Percentiles rank a stretch among this genome's conserved stretches.
These are phyloP conservation scores for Yamadazyma trypodendri DNA, from an alignment of 1,139 yeast species.

Conservation along the genomic window DNA sequence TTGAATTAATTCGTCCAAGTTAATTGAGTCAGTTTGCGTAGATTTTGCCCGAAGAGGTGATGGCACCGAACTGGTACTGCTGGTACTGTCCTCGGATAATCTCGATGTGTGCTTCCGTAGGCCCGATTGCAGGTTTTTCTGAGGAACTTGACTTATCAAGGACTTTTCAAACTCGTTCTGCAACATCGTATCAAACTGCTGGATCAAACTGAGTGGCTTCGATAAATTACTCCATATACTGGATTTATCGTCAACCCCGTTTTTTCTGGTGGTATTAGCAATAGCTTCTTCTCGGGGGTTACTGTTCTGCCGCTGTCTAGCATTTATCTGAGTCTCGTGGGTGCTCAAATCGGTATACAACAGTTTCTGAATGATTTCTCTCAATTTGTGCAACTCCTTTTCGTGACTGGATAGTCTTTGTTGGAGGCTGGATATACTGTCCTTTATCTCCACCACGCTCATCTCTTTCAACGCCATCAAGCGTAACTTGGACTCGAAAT, in stretches of 20 bases:
- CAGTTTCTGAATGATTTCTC: constrained; percentile 41
- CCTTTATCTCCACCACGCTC: constrained; percentile 57
- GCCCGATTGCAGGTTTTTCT: not conserved
- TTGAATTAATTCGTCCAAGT: constrained; percentile 13
- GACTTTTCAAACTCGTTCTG: constrained; percentile 66
- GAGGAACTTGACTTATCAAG: constrained; percentile 15
- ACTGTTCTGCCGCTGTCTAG: constrained; percentile 19
- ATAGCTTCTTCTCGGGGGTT: constrained; percentile 38
- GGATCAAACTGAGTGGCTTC: constrained; percentile 62
- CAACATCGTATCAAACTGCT: constrained; percentile 66
- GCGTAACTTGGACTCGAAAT: constrained; percentile 55
- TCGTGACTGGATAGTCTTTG: constrained; percentile 40
- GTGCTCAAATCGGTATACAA: constrained; percentile 32
- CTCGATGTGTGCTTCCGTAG: constrained; percentile 18
- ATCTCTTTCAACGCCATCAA: constrained; percentile 61
- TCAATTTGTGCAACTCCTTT: constrained; percentile 44
- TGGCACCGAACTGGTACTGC: constrained; percentile 23
- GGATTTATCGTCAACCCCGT: constrained; percentile 8
- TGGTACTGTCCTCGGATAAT: constrained; percentile 27
- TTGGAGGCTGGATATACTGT: constrained; percentile 38
- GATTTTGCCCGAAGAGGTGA: constrained; percentile 14
- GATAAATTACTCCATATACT: constrained; percentile 42
- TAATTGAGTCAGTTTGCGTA: constrained; percentile 9
- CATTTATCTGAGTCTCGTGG: not conserved
- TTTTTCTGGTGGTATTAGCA: constrained; percentile 24